phyloP scores from a whole-genome alignment of 225 moss, liverwort and hornwort genomes.

The Bryoerythrophyllum caledonicum region DNA sequence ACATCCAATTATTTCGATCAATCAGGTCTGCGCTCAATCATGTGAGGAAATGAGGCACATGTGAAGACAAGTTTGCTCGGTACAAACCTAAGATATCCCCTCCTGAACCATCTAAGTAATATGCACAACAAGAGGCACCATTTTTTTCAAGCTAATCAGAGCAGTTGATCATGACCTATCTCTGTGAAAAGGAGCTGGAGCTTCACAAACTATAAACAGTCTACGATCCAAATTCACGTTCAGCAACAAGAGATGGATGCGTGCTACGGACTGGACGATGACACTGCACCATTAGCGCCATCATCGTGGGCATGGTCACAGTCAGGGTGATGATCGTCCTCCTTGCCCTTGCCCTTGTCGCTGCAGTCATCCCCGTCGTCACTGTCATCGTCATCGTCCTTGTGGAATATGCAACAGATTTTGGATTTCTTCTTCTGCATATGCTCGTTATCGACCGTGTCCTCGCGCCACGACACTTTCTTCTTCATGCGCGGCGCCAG shows the following conservation, averaged over 20 bases:
- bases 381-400: constrained; percentile 65
- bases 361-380: constrained; percentile 59
- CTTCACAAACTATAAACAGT: constrained; percentile 13
- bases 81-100: constrained; percentile 14
- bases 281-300: constrained; percentile 24
- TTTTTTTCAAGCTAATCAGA: constrained; percentile 22
- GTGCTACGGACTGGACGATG: constrained; percentile 38
- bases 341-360: constrained; percentile 54
- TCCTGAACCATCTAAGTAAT: neutral
- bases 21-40: constrained; percentile 2
- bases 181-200: constrained; percentile 1
- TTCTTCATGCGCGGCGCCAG: constrained; percentile 49
- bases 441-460: constrained; percentile 60
- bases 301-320: constrained; percentile 43
- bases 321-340: constrained; percentile 44
- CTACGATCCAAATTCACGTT: neutral
- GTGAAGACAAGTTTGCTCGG: constrained; percentile 11
- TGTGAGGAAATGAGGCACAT: neutral
- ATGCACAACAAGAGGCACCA: neutral
- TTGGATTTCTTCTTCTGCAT: constrained; percentile 94
- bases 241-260: neutral
- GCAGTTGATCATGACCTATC: constrained; percentile 18
- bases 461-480: constrained; percentile 60
- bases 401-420: constrained; percentile 86
- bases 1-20: neutral